A percentile compares a stretch with the other conserved stretches of the same genome.
Evolutionary conservation across 805 yeast species (phyloP).

Genomic region (Myxozyma neglecta): DNA sequence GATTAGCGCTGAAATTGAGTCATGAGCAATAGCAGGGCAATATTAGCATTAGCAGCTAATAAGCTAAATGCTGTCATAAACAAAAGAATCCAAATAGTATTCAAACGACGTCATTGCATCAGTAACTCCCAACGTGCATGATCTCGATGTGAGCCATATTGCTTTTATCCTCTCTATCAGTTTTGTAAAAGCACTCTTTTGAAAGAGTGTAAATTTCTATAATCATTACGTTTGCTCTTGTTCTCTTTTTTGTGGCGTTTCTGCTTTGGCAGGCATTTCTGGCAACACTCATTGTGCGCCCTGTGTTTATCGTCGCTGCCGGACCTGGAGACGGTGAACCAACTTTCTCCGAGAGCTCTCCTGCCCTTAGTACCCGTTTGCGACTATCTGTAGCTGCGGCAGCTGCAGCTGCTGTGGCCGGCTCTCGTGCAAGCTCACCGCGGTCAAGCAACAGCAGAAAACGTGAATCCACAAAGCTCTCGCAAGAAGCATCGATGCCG

Average conservation of each 20-base stretch:
- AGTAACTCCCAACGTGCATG: constrained; percentile 1
- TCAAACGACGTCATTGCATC: neutral
- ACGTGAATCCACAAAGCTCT: neutral
- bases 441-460: neutral
- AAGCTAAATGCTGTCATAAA: too few species aligned
- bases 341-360: neutral
- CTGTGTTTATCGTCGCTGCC: constrained; percentile 16
- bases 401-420: neutral
- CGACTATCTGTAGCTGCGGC: constrained; percentile 6
- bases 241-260: constrained; percentile 21
- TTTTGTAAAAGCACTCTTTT: neutral
- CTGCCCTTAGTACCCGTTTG: neutral
- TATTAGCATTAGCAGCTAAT: too few species aligned
- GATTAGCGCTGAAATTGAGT: too few species aligned
- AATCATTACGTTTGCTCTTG: constrained; percentile 15
- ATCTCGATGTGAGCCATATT: neutral
- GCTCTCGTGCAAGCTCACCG: neutral
- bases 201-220: neutral
- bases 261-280: constrained; percentile 31
- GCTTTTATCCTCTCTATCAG: neutral
- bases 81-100: neutral
- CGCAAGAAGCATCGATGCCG: neutral
- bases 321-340: neutral
- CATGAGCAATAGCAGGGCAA: too few species aligned
- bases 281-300: constrained; percentile 25